Evolutionary conservation across 2,329 filamentous ascomycete genomes (phyloP).

Genomic region (Zalaria sp.): DNA sequence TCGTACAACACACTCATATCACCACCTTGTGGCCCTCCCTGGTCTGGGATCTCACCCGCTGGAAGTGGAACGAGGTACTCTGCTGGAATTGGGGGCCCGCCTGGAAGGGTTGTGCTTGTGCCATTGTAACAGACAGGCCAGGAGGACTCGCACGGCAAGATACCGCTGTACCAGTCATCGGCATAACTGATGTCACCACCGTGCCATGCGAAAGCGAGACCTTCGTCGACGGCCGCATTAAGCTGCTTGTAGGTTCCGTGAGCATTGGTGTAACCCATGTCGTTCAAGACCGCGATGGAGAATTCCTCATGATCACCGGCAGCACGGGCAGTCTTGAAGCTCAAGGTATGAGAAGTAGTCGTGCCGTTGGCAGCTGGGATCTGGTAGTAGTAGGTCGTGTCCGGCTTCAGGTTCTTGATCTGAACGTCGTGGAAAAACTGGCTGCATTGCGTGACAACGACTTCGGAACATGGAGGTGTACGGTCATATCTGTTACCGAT

Average conservation of each 20-base stretch:
- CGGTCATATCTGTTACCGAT: constrained; percentile 30
- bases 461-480: constrained; percentile 34
- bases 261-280: constrained; percentile 42
- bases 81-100: constrained; percentile 22
- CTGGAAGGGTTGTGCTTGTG: constrained; percentile 25
- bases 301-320: constrained; percentile 29
- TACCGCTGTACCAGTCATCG: constrained; percentile 38
- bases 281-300: constrained; percentile 33
- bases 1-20: constrained; percentile 37
- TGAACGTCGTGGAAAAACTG: constrained; percentile 39
- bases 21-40: constrained; percentile 32
- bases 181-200: constrained; percentile 38
- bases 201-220: constrained; percentile 38
- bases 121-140: constrained; percentile 41
- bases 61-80: constrained; percentile 31
- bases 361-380: constrained; percentile 36
- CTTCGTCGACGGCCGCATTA: constrained; percentile 25
- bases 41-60: constrained; percentile 28
- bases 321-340: constrained; percentile 31
- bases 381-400: constrained; percentile 37
- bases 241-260: constrained; percentile 33
- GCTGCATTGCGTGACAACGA: constrained; percentile 34
- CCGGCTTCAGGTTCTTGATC: constrained; percentile 25
- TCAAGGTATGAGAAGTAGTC: constrained; percentile 30
- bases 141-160: constrained; percentile 30